Conservation (phyloP, 768 basidiomycete genomes). For the Wakefieldia striispora region DNA sequence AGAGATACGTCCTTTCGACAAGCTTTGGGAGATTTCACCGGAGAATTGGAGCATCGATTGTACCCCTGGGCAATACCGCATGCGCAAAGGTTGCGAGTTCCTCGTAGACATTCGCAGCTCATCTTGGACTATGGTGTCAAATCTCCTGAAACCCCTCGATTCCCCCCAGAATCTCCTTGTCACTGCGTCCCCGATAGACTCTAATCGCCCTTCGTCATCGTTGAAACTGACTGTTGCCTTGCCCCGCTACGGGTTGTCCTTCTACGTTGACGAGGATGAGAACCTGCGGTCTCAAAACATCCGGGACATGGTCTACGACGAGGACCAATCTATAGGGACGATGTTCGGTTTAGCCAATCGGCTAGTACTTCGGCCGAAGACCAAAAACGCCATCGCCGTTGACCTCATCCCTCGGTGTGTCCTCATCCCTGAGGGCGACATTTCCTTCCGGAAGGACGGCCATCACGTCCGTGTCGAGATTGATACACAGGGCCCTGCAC, state of each 20-base stretch:
- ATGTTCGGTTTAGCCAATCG: constrained; percentile 42
- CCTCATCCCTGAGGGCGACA: constrained; percentile 39
- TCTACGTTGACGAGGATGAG: constrained; percentile 33
- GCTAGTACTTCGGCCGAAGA: constrained; percentile 38
- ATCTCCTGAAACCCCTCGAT: constrained; percentile 27
- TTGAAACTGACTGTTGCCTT: constrained; percentile 30
- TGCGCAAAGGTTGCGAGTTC: constrained; percentile 1
- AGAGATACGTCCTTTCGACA: constrained; percentile 28
- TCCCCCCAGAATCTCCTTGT: constrained; percentile 22
- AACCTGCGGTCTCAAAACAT: constrained; percentile 41
- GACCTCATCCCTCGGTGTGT: constrained; percentile 24
- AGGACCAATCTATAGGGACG: constrained; percentile 40
- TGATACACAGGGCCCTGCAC: not conserved
- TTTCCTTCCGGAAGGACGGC: constrained; percentile 10
- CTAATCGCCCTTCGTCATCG: not conserved
- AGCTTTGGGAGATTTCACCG: constrained; percentile 22
- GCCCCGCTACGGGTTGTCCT: constrained; percentile 42
- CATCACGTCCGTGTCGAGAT: constrained; percentile 20
- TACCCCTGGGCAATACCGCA: constrained; percentile 5
- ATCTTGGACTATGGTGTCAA: constrained; percentile 28
- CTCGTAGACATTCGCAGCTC: constrained; percentile 30
- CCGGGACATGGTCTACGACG: constrained; percentile 42
- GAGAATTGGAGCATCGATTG: constrained; percentile 28
- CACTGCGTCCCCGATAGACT: not conserved
- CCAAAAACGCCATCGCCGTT: not conserved